Base-by-base conservation (phyloP, 257 asterid species). In the Solanum pinnatisectum region DNA sequence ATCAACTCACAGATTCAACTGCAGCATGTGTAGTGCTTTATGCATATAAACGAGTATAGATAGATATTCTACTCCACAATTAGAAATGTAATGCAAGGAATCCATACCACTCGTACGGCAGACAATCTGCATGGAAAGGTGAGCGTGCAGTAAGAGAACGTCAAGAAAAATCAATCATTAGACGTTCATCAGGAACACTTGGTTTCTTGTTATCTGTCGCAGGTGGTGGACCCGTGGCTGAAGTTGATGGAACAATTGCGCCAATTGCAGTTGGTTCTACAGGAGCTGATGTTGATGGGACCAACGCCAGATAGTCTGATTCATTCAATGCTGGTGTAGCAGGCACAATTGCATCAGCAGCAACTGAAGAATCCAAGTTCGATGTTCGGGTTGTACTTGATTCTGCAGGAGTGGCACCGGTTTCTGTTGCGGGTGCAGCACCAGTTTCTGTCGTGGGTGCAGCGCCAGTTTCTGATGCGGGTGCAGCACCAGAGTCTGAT, bases 121-220 rank as follows among this genome's bases (percentile, higher is more conserved):
- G 70, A 32, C 32, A 18, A 49, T 82, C 70, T 49, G 68, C 70
- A 82, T 27, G 86, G 30, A 10, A 20, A 49, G 70, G 44, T 49
- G 44, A 82, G 70, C 18, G 2, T 82, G 37, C 32, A 33, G 49
- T 74, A 32, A 40, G 59, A n/a, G 85, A 85, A 77, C 83, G 89
- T 94, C 88, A 96, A 74, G 97, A 91, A 91, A 95, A 96, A 89
- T 94, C 96, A 11, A 94, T 92, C 98, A 95, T 95, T 14, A 91
- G 86, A 74, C 90, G 94, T 67, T 94, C 98, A 33, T 90, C 87
- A 56, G 93, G 92, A 37, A 85, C 93, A 65, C 83, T 91, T 10
- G 92, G 71, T 52, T 77, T 91, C 91, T 93, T 92, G 77, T 88
- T 90, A 83, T 72, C 92, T 74, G 93, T 59, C 23, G 88, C 70